Evolutionary conservation across 805 yeast genomes (phyloP), one percentile per base, ranked within the genome.

Genomic region (Debaryomyces maramus): DNA sequence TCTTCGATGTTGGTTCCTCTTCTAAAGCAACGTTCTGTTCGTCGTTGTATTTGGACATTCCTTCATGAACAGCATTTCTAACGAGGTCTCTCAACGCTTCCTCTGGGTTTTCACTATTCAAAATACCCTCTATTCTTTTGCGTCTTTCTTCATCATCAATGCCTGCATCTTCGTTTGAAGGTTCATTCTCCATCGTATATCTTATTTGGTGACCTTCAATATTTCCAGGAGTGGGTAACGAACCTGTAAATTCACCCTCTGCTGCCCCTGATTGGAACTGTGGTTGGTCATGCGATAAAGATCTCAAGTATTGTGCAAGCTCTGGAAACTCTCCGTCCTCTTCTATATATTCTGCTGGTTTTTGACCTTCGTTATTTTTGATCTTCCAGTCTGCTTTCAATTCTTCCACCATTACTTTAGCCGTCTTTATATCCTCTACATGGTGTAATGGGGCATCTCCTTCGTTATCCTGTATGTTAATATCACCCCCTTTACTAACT

Each of bases 401-500:
- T 37, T 79, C 78, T 48, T 81, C 87, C 0, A 93, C 72, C 38
- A 93, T 66, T 17, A 72, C 52, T 48, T 75, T 77, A 1, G 96
- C 97, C 1, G 80, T 73, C 1, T 58, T 67, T 0, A 77, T 63
- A 40, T 81, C 84, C 56, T 93, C 99, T 16, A 81, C 87, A 50
- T 88, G 95, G 60, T 91, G 98, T 45, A 93, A 69, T 0, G 99
- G 97, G 0, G 98, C 85, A 53, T 93, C 99, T 2, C 98, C 97
- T 48, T 95, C 99, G 16, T 65, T 65, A 51, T 93, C 99, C 43
- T 73, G 80, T 22, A 90, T 67, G 58, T 93, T 89, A 17, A 89
- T 76, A 55, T 93, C 83, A 5, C 97, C 98, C 6, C 86, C 86
- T 14, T 63, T 50, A 4, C 51, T 50, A 4, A 85, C 60, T 33